Percentiles rank a stretch among this genome's conserved stretches.
These are phyloP conservation scores for Rubroshorea leprosula DNA, from an alignment of 345 rosid genomes.

Conservation along the genomic window DNA sequence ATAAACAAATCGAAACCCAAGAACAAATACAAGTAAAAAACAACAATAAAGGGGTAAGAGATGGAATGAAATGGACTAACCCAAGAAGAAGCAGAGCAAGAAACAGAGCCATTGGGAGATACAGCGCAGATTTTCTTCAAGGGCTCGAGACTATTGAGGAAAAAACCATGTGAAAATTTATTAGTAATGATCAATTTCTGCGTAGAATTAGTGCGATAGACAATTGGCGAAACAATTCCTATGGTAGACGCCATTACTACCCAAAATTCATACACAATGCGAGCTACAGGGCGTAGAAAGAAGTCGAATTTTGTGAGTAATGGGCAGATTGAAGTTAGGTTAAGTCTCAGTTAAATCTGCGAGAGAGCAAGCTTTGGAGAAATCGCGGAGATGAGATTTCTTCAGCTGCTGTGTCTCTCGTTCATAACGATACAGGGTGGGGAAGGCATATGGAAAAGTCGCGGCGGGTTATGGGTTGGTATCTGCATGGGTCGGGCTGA, in stretches of 20 bases:
- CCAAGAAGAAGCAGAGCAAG: conserved; percentile 37
- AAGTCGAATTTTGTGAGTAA: too few species aligned
- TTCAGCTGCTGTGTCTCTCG: too few species aligned
- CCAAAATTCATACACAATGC: neutral
- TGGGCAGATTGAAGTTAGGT: too few species aligned
- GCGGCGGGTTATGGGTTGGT: too few species aligned
- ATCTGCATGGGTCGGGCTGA: too few species aligned
- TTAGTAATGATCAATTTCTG: conserved; percentile 14
- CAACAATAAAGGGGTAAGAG: too few species aligned
- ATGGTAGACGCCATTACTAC: conserved; percentile 31
- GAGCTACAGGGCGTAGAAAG: neutral
- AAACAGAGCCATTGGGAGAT: conserved; percentile 40
- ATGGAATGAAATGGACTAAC: conserved; percentile 21
- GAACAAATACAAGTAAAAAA: neutral
- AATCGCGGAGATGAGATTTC: too few species aligned
- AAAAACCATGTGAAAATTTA: conserved; percentile 18
- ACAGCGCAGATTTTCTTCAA: conserved; percentile 17
- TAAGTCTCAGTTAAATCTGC: too few species aligned
- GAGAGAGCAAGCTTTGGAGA: too few species aligned
- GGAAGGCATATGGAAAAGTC: too few species aligned
- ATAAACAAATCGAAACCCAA: too few species aligned
- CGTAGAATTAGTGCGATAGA: conserved; percentile 19
- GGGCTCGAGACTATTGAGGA: conserved; percentile 11
- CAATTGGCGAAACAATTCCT: conserved; percentile 27
- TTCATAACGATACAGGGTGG: too few species aligned